phyloP scores from a whole-genome alignment of 2,329 filamentous ascomycete species.

The Fulvia fulva region DNA sequence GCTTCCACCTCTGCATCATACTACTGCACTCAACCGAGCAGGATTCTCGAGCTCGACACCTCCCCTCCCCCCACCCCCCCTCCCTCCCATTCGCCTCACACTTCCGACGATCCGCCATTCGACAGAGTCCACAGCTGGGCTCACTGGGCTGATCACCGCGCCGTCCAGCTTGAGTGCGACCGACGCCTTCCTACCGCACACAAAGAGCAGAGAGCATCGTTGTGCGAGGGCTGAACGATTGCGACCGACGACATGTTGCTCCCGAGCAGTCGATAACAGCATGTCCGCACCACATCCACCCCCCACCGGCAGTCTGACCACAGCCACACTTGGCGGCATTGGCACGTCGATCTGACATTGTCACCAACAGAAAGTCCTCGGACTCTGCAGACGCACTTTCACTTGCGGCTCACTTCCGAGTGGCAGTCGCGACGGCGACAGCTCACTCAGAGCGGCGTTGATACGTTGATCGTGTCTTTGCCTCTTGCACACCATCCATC shows the following conservation, averaged over 20 bases:
- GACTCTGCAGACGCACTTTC: neutral
- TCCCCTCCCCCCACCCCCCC: neutral
- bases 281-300: neutral
- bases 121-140: too few species aligned
- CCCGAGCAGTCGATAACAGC: neutral
- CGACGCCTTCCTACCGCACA: neutral
- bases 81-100: neutral
- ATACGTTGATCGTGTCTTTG: too few species aligned
- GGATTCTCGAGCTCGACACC: neutral
- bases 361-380: neutral
- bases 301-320: neutral
- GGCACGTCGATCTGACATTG: neutral
- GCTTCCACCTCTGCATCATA: neutral
- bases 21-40: neutral
- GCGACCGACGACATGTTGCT: neutral
- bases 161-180: neutral
- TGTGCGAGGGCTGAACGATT: neutral
- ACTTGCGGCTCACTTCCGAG: too few species aligned
- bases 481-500: too few species aligned
- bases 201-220: neutral
- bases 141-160: too few species aligned
- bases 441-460: too few species aligned
- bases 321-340: neutral
- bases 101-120: neutral
- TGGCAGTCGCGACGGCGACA: too few species aligned